Evolutionary conservation across 2,329 filamentous ascomycete genomes (phyloP), one percentile per base, ranked within the genome.

Genomic region (Verticillium klebahnii): DNA sequence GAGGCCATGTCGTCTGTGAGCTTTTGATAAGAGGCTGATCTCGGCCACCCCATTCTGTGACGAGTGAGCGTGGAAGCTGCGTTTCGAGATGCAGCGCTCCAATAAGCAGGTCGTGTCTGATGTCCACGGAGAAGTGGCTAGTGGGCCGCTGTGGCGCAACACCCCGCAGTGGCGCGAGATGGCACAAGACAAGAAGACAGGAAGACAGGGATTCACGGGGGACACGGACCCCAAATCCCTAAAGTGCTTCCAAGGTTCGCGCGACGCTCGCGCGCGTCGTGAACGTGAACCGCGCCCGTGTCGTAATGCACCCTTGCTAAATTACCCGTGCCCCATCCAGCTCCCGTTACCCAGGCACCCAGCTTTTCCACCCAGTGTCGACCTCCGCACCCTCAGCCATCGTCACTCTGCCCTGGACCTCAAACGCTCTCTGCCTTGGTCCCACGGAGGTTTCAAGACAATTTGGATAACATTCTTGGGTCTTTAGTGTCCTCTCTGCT

Each of bases 221-320:
- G 64, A 68, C 63, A 69, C 65, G 45, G 69, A 52, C 64, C 65
- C 57, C 15, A 5, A 25, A 19, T 50, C n/a, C 17, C n/a, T 50
- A 50, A 50, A 50, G 45, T 50, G 45, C 45, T 50, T 50, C 45
- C 9, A 12, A 4, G 12, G 25, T 50, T 50, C 45, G 45, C 45
- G 45, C 64, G 63, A 62, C 59, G 54, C 60, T 37, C 59, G 62
- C 57, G 66, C 66, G 66, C 66, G 66, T 67, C 63, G 36, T 62
- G 63, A 63, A 67, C 66, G 66, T 67, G 65, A 54, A 64, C 60
- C 66, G 60, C 60, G 61, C 60, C 59, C 45, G 63, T 62, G 62
- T 64, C 64, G 63, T 61, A 58, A 66, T 60, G 61, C 60, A 39
- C 56, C 36, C 34, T 37, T 58, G 56, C 45, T 23, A 50, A 50